phyloP scores from a whole-genome alignment of 2,329 filamentous ascomycete species.

The Knoxdaviesia capensis region DNA sequence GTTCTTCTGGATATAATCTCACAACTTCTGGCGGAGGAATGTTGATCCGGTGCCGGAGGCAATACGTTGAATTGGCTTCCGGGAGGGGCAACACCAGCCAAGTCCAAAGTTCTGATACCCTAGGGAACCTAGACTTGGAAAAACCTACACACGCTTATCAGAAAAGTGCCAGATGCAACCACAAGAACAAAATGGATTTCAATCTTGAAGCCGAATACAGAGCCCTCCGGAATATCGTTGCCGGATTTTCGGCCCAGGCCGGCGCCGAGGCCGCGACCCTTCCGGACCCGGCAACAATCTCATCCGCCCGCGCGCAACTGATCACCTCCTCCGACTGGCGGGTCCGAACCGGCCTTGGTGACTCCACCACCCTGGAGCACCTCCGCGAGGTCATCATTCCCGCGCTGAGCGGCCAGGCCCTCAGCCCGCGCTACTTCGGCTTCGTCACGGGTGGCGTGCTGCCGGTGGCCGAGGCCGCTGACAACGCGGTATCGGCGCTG shows the following conservation, averaged over 20 bases:
- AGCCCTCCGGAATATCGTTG: background rate
- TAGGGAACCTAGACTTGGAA: too few relatives aligned
- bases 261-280: background rate
- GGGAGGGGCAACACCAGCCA: too few relatives aligned
- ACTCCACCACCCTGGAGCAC: slow-evolving; percentile 12
- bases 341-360: background rate
- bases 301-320: slow-evolving; percentile 1
- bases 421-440: slow-evolving; percentile 57
- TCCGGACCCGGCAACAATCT: background rate
- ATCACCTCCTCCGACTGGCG: background rate
- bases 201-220: slow-evolving; percentile 2
- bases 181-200: background rate
- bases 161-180: background rate
- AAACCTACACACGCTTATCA: too few relatives aligned
- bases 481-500: slow-evolving; percentile 60
- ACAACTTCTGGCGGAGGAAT: too few relatives aligned
- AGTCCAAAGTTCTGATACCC: too few relatives aligned
- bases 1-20: too few relatives aligned
- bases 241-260: background rate
- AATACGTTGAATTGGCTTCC: too few relatives aligned
- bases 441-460: slow-evolving; percentile 74
- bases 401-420: slow-evolving; percentile 45
- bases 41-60: too few relatives aligned
- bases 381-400: slow-evolving; percentile 26
- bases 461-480: slow-evolving; percentile 61